Base-by-base conservation (phyloP, 305 asterid species). In the Solanum hybrid region DNA sequence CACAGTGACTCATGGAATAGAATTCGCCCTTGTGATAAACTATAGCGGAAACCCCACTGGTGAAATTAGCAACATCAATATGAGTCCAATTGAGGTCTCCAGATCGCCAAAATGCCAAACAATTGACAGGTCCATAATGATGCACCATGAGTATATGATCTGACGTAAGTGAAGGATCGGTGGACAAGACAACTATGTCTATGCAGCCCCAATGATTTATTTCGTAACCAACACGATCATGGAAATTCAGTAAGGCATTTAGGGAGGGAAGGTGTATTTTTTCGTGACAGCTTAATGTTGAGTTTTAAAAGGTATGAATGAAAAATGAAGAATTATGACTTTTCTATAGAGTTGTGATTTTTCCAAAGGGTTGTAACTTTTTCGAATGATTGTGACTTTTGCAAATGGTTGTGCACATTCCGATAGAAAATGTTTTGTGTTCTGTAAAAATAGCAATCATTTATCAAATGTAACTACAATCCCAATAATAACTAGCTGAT, bases 61-160 rank as follows among this genome's bases (percentile, higher is more conserved):
- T 17, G 3, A 6, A 51, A 15, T 51, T 51, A 45, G 3, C 20
- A 14, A 0, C 65, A 45, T 75, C 34, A 27, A 73, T 73, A 24
- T 29, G 8, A 17, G 38, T 76, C 39, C 81, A 76, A 20, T 15
- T 2, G 24, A 32, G 24, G 2, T 75, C 80, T 75, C 80, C 80
- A 14, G 80, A 37, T 76, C 38, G 13, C 81, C 39, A 76, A 76
- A 31, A 32, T 8, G 39, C n/a, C 37, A 75, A 27, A 5, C 17
- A 1, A 75, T 14, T 2, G 9, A 0, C 1, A 8, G 5, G 3
- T 32, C 6, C 5, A 6, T 31, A 3, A 2, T 32, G n/a, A 5
- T 14, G 1, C 11, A 77, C 32, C 81, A 31, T 20, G 13, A 31
- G 17, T 76, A 6, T 20, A 17, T 31, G 15, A 32, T 15, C 17